Evolutionary conservation across 306 rosid species (phyloP).

Genomic region (Cucumis melo): DNA sequence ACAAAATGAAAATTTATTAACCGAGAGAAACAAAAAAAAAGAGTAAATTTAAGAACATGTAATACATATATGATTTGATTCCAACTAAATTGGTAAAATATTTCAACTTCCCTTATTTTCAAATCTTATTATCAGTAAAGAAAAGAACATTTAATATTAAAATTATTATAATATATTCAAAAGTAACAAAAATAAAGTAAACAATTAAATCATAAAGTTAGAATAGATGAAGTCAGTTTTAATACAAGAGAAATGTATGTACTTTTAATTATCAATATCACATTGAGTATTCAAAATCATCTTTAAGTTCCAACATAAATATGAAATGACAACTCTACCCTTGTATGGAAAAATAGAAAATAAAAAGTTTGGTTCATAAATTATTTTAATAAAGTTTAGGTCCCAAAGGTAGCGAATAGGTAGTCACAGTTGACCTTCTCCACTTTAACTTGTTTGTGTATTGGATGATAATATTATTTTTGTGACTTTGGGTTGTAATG

Average conservation of each 20-base stretch:
- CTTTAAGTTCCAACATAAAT: background rate
- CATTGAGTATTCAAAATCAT: background rate
- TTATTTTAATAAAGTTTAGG: background rate
- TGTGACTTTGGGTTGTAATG: background rate
- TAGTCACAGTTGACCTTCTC: conserved; percentile 4
- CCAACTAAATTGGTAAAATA: too few relatives aligned
- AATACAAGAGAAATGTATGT: background rate
- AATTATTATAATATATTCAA: too few relatives aligned
- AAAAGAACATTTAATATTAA: background rate
- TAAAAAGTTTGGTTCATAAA: background rate
- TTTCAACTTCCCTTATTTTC: too few relatives aligned
- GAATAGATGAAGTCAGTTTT: background rate
- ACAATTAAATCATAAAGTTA: background rate
- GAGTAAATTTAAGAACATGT: too few relatives aligned
- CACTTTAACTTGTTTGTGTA: background rate
- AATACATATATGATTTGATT: too few relatives aligned
- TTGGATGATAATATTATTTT: background rate
- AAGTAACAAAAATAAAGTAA: too few relatives aligned
- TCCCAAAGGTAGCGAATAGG: background rate
- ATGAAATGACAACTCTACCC: background rate
- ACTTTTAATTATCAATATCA: background rate
- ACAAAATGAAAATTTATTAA: too few relatives aligned
- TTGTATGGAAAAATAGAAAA: background rate
- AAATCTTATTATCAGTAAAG: too few relatives aligned
- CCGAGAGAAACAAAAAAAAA: too few relatives aligned